Conservation (phyloP, 192 early-diverging fungal genomes). For the Mortierella claussenii region DNA sequence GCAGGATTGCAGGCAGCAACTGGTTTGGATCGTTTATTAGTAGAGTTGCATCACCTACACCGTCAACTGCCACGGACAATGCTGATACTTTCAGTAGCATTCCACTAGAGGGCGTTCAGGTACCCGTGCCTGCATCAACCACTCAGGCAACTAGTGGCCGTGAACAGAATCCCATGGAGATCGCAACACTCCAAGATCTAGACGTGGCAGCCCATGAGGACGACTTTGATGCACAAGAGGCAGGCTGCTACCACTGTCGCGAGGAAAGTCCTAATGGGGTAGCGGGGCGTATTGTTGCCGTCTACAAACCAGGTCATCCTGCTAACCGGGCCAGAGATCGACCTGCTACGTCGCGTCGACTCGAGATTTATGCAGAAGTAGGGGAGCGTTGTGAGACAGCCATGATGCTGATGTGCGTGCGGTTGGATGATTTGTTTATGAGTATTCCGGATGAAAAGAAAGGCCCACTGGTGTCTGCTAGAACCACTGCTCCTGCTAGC, state of each 20-base stretch:
- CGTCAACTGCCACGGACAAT: not conserved
- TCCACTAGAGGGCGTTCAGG: not conserved
- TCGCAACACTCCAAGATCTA: constrained; percentile 3
- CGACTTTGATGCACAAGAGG: constrained; percentile 24
- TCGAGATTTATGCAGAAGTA: constrained; percentile 35
- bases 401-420: constrained; percentile 45
- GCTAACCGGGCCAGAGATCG: constrained; percentile 37
- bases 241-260: constrained; percentile 30
- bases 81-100: not conserved
- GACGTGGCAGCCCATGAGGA: not conserved
- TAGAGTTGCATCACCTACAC: not conserved
- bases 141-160: not conserved
- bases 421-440: constrained; percentile 48
- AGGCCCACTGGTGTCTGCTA: constrained; percentile 10
- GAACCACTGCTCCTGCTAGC: not conserved
- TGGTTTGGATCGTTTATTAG: constrained; percentile 32
- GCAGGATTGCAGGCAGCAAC: not conserved
- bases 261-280: constrained; percentile 19
- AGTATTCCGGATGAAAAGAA: constrained; percentile 31
- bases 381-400: constrained; percentile 42
- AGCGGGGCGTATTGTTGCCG: constrained; percentile 28
- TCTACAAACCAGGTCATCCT: constrained; percentile 27
- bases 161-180: not conserved
- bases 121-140: not conserved
- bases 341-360: constrained; percentile 16